These are phyloP conservation scores for Gardenia jasminoides DNA, from an alignment of 257 asterid species.

Conservation along the genomic window DNA sequence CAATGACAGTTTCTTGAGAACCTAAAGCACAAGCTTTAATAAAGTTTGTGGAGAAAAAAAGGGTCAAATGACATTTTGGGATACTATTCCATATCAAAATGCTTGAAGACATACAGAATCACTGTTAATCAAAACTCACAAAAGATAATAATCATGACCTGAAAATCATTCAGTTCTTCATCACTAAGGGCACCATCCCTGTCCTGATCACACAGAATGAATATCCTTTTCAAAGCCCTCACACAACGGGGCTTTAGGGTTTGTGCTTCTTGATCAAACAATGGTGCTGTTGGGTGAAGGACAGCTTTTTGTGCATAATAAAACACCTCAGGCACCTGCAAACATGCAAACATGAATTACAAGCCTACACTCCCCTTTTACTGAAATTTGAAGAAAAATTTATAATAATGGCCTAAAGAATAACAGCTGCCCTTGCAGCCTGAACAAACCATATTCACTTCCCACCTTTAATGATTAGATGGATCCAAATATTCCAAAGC, in stretches of 20 bases:
- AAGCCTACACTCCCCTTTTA: background rate
- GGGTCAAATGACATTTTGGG: background rate
- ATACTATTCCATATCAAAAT: background rate
- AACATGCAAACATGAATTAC: constrained; percentile 9
- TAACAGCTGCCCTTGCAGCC: background rate
- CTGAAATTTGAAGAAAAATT: too few relatives aligned
- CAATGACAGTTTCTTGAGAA: constrained; percentile 18
- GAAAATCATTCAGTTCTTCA: constrained; percentile 90
- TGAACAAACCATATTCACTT: background rate
- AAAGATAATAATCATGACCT: constrained; percentile 40
- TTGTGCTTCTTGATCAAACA: constrained; percentile 95
- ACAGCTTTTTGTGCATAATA: constrained; percentile 94
- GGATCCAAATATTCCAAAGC: background rate
- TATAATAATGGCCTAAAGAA: background rate
- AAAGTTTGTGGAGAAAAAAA: background rate
- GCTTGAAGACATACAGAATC: background rate
- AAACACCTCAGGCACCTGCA: constrained; percentile 88
- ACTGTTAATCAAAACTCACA: background rate
- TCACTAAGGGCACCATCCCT: constrained; percentile 98
- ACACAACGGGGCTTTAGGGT: constrained; percentile 85
- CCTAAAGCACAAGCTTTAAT: constrained; percentile 16
- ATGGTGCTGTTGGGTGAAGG: constrained; percentile 96
- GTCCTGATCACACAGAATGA: constrained; percentile 88
- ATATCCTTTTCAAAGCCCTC: constrained; percentile 90
- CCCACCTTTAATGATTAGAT: background rate